These are phyloP conservation scores for Boletus bicolor DNA, from an alignment of 768 basidiomycete genomes.

Conservation along the genomic window DNA sequence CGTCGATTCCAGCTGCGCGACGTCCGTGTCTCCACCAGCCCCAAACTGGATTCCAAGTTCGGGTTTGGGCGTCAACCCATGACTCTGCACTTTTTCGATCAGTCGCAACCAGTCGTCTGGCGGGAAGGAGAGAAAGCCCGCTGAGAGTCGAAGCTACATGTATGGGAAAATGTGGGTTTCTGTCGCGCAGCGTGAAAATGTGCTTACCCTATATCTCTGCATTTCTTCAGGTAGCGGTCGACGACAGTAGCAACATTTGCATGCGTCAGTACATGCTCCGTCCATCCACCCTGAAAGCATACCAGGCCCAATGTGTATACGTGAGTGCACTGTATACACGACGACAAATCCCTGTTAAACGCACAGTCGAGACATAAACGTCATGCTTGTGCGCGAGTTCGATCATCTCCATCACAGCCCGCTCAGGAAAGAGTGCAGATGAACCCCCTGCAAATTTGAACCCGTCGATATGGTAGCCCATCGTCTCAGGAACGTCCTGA, in stretches of 20 bases:
- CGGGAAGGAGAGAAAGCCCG: constrained; percentile 45
- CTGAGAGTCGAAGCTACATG: constrained; percentile 42
- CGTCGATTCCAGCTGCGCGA: constrained; percentile 36
- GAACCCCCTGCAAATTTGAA: constrained; percentile 45
- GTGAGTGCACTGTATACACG: background rate
- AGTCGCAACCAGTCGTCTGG: constrained; percentile 41
- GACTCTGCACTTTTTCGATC: constrained; percentile 37
- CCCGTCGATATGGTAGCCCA: constrained; percentile 43
- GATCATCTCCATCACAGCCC: constrained; percentile 36
- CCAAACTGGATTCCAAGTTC: constrained; percentile 47
- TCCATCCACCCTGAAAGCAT: constrained; percentile 13
- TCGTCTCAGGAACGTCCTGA: constrained; percentile 39
- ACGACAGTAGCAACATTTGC: constrained; percentile 1
- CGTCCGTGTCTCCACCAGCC: constrained; percentile 41
- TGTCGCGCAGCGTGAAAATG: background rate
- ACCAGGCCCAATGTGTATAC: background rate
- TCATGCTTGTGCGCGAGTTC: constrained; percentile 40
- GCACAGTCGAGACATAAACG: constrained; percentile 42
- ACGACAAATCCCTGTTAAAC: constrained; percentile 9
- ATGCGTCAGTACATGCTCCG: constrained; percentile 14
- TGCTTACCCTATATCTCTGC: constrained; percentile 11
- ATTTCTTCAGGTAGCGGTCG: constrained; percentile 16
- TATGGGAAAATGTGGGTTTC: background rate
- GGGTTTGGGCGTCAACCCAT: constrained; percentile 43
- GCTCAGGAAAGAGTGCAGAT: constrained; percentile 42